Base-by-base conservation (phyloP, 2,329 filamentous ascomycete genomes). In the Aphanocladium album region DNA sequence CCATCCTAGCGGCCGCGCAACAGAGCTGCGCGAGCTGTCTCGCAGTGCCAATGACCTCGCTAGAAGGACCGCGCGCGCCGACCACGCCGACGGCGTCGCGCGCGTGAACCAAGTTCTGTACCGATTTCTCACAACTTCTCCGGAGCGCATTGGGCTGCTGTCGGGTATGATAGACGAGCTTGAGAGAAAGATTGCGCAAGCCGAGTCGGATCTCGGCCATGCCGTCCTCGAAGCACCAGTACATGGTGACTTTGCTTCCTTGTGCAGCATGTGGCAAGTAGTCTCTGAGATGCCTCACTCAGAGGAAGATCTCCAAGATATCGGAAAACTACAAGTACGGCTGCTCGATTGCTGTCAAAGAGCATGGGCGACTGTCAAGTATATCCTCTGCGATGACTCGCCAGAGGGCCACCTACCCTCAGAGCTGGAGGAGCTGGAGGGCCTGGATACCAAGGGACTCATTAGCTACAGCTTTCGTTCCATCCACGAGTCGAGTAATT, bases 381-480 rank as follows among this genome's bases (percentile, higher is more conserved):
- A 87, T 57, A 85, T 96, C 4, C 82, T 99, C 1, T 99, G 95
- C 69, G 89, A 96, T 64, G 95, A 97, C 74, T 96, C 95, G 1
- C 95, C 96, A 0, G 95, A 99, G 74, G 93, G 93, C 0, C 88
- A 95, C 71, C 78, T 91, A 3, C 89, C 88, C 0, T 86, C 93
- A 56, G 90, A 93, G 27, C 73, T 91, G n/a, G 85, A 89, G 57
- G 87, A 89, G 37, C 77, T 84, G 17, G 82, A 88, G 5, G 89
- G 87, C 1, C 80, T 91, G 2, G 88, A 89, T 56, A 92, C 91
- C 0, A 98, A 97, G 70, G 91, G 96, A 67, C 82, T 96, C 19
- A 76, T 99, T 51, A 98, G 93, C 65, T 99, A 95, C 72, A 96
- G 92, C 64, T 99, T 96, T 83, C 86, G 95, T 67, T 91, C 92